These are phyloP conservation scores for Suillus bovinus DNA, from an alignment of 768 basidiomycete genomes.

Conservation along the genomic window DNA sequence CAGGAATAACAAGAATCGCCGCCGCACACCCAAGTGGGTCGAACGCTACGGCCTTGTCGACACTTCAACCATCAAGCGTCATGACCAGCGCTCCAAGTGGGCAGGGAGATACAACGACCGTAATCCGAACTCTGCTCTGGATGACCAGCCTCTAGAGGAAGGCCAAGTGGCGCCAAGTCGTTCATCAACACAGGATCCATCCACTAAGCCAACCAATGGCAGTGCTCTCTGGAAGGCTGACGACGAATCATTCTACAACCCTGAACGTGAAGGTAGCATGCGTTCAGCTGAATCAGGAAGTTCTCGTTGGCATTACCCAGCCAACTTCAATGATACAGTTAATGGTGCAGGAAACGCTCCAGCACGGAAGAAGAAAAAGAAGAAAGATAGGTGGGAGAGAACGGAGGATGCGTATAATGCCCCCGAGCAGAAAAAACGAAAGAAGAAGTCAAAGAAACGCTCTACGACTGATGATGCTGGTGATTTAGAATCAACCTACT, in stretches of 20 bases:
- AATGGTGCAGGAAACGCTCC: constrained; percentile 40
- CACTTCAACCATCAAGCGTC: constrained; percentile 73
- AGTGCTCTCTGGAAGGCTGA: constrained; percentile 71
- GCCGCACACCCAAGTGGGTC: constrained; percentile 95
- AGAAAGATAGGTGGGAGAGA: constrained; percentile 87
- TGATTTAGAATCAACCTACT: constrained; percentile 33
- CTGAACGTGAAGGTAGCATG: constrained; percentile 37
- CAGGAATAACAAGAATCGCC: constrained; percentile 91
- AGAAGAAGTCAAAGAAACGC: constrained; percentile 60
- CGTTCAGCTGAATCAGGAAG: constrained; percentile 38
- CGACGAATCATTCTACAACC: constrained; percentile 75
- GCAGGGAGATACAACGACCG: constrained; percentile 84
- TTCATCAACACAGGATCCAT: constrained; percentile 13
- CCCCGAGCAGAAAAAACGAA: constrained; percentile 53
- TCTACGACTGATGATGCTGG: constrained; percentile 39
- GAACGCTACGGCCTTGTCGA: constrained; percentile 88
- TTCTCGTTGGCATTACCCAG: constrained; percentile 82
- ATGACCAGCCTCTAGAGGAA: constrained; percentile 73
- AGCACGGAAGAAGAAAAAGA: constrained; percentile 67
- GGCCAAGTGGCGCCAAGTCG: constrained; percentile 57
- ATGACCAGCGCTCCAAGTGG: constrained; percentile 84
- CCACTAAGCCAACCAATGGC: constrained; percentile 24
- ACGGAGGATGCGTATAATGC: constrained; percentile 79
- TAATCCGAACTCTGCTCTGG: constrained; percentile 64
- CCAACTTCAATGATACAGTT: constrained; percentile 70